Percentiles rank a stretch among this genome's conserved stretches.
These are phyloP conservation scores for Aspergillus awamori DNA, from an alignment of 2,329 filamentous ascomycete species.

Conservation along the genomic window DNA sequence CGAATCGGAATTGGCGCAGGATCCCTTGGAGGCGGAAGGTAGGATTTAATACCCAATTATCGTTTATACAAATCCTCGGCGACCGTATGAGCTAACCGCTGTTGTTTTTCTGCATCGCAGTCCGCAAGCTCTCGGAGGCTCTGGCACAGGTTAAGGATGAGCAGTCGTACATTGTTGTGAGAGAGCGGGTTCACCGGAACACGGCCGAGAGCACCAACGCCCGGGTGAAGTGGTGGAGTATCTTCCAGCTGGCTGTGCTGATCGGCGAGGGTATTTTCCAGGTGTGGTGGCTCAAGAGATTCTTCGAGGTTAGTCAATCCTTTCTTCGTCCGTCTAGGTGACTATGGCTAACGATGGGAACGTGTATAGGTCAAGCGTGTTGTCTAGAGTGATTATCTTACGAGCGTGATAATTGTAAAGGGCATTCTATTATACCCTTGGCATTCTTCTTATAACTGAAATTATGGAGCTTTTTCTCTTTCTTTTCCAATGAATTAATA, in stretches of 20 bases:
- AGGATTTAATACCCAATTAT: slow-evolving; percentile 32
- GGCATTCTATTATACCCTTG: slow-evolving; percentile 5
- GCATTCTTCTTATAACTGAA: slow-evolving; percentile 4
- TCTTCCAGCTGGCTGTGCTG: slow-evolving; percentile 89
- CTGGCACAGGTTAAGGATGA: slow-evolving; percentile 94
- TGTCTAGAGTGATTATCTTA: slow-evolving; percentile 35
- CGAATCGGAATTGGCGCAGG: slow-evolving; percentile 78
- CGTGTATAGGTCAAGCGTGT: slow-evolving; percentile 50
- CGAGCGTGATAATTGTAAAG: slow-evolving; percentile 13
- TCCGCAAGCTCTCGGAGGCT: slow-evolving; percentile 80
- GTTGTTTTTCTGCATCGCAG: slow-evolving; percentile 48
- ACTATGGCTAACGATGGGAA: slow-evolving; percentile 1
- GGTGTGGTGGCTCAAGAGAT: slow-evolving; percentile 98
- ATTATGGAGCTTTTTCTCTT: background rate
- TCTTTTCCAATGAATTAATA: slow-evolving; percentile 1
- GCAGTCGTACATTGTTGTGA: slow-evolving; percentile 93
- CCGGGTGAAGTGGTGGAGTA: slow-evolving; percentile 99
- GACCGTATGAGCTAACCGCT: slow-evolving; percentile 7
- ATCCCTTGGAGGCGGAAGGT: slow-evolving; percentile 92
- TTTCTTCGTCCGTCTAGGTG: no score
- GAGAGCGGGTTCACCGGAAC: slow-evolving; percentile 95
- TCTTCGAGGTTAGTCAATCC: slow-evolving; percentile 73
- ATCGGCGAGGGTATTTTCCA: slow-evolving; percentile 94
- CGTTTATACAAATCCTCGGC: background rate
- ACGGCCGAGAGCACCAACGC: slow-evolving; percentile 98